A percentile compares a stretch with the other conserved stretches of the same genome.
These are phyloP conservation scores for Macrophomina pseudophaseolina DNA, from an alignment of 2,329 filamentous ascomycete species.

Conservation along the genomic window DNA sequence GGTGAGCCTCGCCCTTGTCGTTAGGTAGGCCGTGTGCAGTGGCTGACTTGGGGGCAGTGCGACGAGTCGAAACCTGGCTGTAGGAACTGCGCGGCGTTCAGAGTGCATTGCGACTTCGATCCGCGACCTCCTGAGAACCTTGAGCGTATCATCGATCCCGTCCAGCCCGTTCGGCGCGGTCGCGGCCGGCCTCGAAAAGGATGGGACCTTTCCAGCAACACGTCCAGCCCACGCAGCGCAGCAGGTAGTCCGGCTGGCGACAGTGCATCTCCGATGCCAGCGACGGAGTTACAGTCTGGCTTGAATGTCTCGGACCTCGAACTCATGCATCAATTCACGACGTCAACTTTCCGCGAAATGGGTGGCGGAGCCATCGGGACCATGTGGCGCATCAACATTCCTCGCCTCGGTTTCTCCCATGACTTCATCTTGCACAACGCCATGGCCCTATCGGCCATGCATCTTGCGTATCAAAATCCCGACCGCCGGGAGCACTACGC, in stretches of 20 bases:
- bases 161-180: neutral
- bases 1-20: neutral
- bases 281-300: neutral
- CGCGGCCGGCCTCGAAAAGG: constrained; percentile 12
- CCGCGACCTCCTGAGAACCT: neutral
- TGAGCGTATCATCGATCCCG: neutral
- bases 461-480: neutral
- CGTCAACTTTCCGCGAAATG: neutral
- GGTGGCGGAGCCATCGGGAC: neutral
- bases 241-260: neutral
- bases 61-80: constrained; percentile 20
- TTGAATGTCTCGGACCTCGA: constrained; percentile 11
- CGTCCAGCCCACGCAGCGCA: neutral
- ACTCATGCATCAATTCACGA: constrained; percentile 11
- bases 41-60: neutral
- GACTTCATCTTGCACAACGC: constrained; percentile 2
- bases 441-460: constrained; percentile 1
- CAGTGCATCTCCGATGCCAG: neutral
- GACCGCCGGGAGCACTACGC: constrained; percentile 4
- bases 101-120: constrained; percentile 18
- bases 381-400: constrained; percentile 9
- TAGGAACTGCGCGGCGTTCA: constrained; percentile 4
- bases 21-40: neutral
- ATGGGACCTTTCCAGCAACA: neutral
- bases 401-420: neutral